Percentiles rank a stretch among this genome's conserved stretches.
Conservation (phyloP, 177 flowering plant species). For the Vitis hybrid region DNA sequence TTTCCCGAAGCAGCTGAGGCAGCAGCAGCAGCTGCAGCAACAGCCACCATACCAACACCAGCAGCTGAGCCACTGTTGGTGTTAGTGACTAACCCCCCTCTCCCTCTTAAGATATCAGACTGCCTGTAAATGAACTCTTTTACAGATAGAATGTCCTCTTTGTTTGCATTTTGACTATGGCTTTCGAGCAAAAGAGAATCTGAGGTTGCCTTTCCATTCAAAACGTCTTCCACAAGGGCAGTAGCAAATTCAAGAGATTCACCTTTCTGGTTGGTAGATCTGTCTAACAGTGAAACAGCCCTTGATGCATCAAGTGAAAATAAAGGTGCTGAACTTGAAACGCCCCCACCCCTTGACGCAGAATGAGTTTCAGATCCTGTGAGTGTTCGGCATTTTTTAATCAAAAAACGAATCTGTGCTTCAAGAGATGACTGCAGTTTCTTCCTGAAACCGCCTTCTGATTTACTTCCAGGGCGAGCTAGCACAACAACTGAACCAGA, state of each 20-base stretch:
- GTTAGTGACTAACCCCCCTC: constrained; percentile 56
- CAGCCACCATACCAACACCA: constrained; percentile 92
- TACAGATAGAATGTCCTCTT: constrained; percentile 64
- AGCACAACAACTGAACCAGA: constrained; percentile 75
- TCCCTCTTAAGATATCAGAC: constrained; percentile 76
- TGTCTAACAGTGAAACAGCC: constrained; percentile 69
- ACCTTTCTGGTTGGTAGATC: constrained; percentile 44
- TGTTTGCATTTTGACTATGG: constrained; percentile 44
- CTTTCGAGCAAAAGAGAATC: constrained; percentile 78
- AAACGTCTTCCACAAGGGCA: constrained; percentile 65
- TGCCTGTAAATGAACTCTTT: constrained; percentile 78
- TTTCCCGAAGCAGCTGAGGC: constrained; percentile 83
- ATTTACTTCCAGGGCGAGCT: constrained; percentile 70
- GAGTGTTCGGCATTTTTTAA: constrained; percentile 75
- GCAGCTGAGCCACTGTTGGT: constrained; percentile 66
- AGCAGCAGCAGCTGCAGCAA: constrained; percentile 90
- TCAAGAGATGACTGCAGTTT: constrained; percentile 87
- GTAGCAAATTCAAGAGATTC: constrained; percentile 71
- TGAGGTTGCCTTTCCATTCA: constrained; percentile 64
- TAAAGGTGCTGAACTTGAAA: constrained; percentile 51
- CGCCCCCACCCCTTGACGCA: constrained; percentile 58
- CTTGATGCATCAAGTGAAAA: constrained; percentile 83
- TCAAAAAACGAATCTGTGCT: constrained; percentile 75
- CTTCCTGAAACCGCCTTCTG: constrained; percentile 68
- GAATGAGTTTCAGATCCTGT: constrained; percentile 58